Conservation (phyloP, 768 basidiomycete genomes). For the Macrolepiota fuliginosa region DNA sequence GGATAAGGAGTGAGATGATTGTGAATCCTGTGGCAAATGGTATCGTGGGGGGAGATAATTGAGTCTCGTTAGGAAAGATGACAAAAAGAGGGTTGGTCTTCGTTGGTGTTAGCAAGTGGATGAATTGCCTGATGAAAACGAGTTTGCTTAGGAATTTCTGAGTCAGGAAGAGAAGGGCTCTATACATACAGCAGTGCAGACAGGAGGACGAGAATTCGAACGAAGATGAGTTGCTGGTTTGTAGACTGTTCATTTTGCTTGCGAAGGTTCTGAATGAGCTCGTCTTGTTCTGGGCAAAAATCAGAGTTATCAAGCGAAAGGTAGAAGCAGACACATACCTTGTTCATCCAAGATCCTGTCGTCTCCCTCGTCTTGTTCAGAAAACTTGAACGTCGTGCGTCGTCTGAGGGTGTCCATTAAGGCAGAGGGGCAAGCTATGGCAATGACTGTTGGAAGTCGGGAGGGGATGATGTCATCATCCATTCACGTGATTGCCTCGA, state of each 20-base stretch:
- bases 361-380: constrained; percentile 27
- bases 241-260: constrained; percentile 41
- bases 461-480: background rate
- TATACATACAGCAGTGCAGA: constrained; percentile 46
- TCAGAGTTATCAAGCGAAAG: background rate
- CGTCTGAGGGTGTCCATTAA: constrained; percentile 40
- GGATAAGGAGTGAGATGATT: constrained; percentile 46
- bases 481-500: constrained; percentile 15
- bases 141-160: too few species aligned
- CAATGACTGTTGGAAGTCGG: too few species aligned
- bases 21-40: constrained; percentile 45
- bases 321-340: constrained; percentile 28
- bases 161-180: background rate
- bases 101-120: constrained; percentile 40
- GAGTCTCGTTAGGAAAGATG: constrained; percentile 33
- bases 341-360: constrained; percentile 49
- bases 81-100: constrained; percentile 45
- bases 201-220: constrained; percentile 40
- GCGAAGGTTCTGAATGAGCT: constrained; percentile 48
- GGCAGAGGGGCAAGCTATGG: too few species aligned
- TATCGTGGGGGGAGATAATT: constrained; percentile 28
- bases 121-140: constrained; percentile 37
- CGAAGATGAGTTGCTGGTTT: constrained; percentile 33
- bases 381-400: constrained; percentile 42
- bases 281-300: constrained; percentile 53